Base-by-base conservation (phyloP, 257 asterid species). In the Solanum sejunctum region DNA sequence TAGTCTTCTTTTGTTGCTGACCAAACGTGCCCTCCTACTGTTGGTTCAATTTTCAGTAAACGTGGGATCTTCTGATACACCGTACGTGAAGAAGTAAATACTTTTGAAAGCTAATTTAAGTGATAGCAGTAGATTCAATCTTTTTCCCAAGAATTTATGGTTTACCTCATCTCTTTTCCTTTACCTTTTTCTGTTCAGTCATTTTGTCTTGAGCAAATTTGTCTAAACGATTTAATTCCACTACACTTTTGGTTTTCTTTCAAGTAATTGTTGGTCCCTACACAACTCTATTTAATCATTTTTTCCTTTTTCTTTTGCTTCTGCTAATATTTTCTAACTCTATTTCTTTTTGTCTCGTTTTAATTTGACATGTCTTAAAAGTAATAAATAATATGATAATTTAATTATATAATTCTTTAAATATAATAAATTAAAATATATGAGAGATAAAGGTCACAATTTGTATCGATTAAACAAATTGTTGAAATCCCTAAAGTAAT, bases 161-260 rank as follows among this genome's bases (percentile, higher is more conserved):
- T 88, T 92, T 61, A 89, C 92, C 87, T 80, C 84, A 55, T 86
- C 91, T 84, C 84, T 85, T 84, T 32, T 79, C 84, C 86, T 80
- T 87, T 87, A 86, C 93, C 83, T 92, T 87, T 69, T 87, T 87
- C 89, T 85, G 87, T 81, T 84, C 85, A 88, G 71, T 86, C 94
- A 28, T 84, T 83, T 82, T 93, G 93, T 90, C 94, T 92, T 83
- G 89, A 87, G 85, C 92, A 88, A 83, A 89, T 85, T 90, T 91
- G 92, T 91, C 84, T 77, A 77, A 61, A 23, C 49, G 41, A 41
- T 61, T n/a, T 57, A 63, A 32, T 88, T 64, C 47, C 54, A 43
- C 85, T 84, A 82, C 63, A 21, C 88, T 61, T 73, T 60, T 83
- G 58, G 73, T 82, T 39, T 9, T 70, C 49, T 70, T 70, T 69